Percentiles rank a stretch among this genome's conserved stretches.
phyloP scores from a whole-genome alignment of 805 yeast genomes.

The Lachancea kluyveri region DNA sequence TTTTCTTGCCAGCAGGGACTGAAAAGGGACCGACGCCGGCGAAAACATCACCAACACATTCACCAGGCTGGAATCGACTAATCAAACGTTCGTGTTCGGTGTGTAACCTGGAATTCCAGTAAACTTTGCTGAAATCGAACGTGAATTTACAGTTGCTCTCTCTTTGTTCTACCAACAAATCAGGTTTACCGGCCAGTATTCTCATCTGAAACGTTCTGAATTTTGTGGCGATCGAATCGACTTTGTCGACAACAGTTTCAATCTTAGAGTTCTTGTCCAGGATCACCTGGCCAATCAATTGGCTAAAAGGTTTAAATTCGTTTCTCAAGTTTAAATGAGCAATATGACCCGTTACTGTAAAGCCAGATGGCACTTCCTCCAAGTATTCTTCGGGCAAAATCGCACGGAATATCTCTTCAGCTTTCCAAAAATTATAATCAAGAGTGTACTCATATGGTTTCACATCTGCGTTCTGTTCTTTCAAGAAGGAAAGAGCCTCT shows the following conservation, averaged over 20 bases:
- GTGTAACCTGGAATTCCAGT: constrained; percentile 94
- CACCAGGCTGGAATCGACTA: constrained; percentile 48
- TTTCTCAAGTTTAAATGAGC: constrained; percentile 86
- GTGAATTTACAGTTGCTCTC: constrained; percentile 82
- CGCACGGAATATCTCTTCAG: constrained; percentile 78
- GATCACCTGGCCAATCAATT: constrained; percentile 81
- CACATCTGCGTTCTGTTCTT: constrained; percentile 41
- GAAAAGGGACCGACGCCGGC: constrained; percentile 99
- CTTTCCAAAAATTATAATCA: constrained; percentile 77
- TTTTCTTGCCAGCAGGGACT: constrained; percentile 87
- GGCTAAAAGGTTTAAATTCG: constrained; percentile 77
- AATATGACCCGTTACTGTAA: constrained; percentile 89
- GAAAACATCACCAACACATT: constrained; percentile 88
- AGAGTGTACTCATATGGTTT: constrained; percentile 49
- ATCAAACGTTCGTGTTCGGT: constrained; percentile 89
- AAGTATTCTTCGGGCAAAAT: constrained; percentile 62
- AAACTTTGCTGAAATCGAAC: constrained; percentile 89
- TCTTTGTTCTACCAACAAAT: constrained; percentile 66
- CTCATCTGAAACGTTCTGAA: constrained; percentile 94
- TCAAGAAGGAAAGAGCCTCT: constrained; percentile 40
- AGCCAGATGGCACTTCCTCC: constrained; percentile 82
- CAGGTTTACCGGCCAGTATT: constrained; percentile 76
- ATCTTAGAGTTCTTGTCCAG: constrained; percentile 76
- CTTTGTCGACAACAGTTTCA: constrained; percentile 86
- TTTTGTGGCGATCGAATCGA: constrained; percentile 77